Percentiles rank a stretch among this genome's conserved stretches.
Evolutionary conservation across 148 eudicot species (phyloP).

Genomic region (Nyssa sinensis): DNA sequence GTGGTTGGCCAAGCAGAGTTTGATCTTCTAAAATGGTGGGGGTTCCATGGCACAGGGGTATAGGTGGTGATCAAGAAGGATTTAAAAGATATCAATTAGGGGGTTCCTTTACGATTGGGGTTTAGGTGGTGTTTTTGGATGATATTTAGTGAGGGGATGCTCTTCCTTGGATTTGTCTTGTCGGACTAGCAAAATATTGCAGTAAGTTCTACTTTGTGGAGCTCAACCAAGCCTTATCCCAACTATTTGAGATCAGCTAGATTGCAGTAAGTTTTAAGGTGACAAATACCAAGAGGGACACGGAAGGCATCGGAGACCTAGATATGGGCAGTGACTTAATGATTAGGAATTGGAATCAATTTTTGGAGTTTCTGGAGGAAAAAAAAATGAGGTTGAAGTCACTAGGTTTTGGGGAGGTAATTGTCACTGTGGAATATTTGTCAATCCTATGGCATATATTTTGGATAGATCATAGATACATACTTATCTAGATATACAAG

Average conservation of each 20-base stretch:
- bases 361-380: background rate
- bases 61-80: background rate
- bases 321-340: background rate
- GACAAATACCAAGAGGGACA: background rate
- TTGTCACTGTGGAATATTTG: background rate
- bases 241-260: background rate
- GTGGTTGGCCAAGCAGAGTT: background rate
- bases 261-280: background rate
- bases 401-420: background rate
- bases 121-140: background rate
- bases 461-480: no score
- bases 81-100: background rate
- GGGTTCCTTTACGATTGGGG: background rate
- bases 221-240: no score
- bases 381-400: background rate
- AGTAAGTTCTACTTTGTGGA: no score
- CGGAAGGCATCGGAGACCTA: background rate
- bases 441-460: no score
- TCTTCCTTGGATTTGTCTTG: background rate
- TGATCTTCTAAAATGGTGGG: background rate
- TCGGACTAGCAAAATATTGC: no score
- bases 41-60: background rate
- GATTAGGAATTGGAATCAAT: background rate
- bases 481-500: no score
- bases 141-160: background rate